These are phyloP conservation scores for Diphasiastrum complanatum DNA, from an alignment of 83 land plant species.

Conservation along the genomic window DNA sequence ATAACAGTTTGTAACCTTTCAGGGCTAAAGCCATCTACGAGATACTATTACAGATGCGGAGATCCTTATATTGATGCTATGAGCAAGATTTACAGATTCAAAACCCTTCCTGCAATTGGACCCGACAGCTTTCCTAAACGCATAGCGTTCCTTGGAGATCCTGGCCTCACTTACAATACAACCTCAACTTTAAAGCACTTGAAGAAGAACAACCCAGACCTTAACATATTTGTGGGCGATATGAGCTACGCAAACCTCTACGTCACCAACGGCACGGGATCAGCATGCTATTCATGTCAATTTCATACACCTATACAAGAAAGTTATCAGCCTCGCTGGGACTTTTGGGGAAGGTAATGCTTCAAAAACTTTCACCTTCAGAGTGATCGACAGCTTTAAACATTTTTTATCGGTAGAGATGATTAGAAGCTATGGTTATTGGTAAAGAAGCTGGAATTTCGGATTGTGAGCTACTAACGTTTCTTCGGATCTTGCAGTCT, in stretches of 20 bases:
- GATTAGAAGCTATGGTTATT: too few species aligned
- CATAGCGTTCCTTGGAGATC: conserved; percentile 35
- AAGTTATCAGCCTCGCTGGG: conserved; percentile 42
- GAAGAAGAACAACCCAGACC: conserved; percentile 22
- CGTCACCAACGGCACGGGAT: conserved; percentile 30
- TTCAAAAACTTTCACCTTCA: not conserved
- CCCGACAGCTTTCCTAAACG: conserved; percentile 22
- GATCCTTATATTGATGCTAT: conserved; percentile 23
- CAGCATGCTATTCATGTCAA: conserved; percentile 29
- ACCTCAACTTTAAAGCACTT: conserved; percentile 30
- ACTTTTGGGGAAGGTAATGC: conserved; percentile 37
- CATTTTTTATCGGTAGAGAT: too few species aligned
- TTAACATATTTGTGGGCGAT: conserved; percentile 16
- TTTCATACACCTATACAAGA: conserved; percentile 37
- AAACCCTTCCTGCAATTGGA: conserved; percentile 28
- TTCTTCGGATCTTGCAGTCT: too few species aligned
- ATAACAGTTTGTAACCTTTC: too few species aligned
- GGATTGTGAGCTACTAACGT: too few species aligned
- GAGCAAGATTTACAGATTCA: conserved; percentile 29
- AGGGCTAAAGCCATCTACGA: too few species aligned
- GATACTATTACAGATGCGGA: conserved; percentile 35
- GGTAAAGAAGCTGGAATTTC: too few species aligned
- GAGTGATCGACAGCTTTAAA: too few species aligned
- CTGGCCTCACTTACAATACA: conserved; percentile 39
- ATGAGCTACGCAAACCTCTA: conserved; percentile 34